Conservation (phyloP, 2,329 filamentous ascomycete species). For the Nigrospora oryzae region DNA sequence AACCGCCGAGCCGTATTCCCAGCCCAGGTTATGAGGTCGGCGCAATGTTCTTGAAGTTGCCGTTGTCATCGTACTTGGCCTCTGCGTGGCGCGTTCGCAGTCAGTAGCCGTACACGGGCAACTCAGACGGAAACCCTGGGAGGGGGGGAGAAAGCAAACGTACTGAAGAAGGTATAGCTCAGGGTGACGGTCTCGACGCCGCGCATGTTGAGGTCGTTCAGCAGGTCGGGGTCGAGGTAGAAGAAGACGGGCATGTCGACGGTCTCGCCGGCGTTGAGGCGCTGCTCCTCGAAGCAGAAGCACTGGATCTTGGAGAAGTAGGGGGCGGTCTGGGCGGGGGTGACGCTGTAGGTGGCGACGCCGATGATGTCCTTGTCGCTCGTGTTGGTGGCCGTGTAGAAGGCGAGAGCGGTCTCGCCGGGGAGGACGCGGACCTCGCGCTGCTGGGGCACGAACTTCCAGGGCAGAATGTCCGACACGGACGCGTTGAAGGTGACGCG, state of each 20-base stretch:
- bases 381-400: slow-evolving; percentile 94
- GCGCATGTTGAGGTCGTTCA: slow-evolving; percentile 87
- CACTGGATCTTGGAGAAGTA: slow-evolving; percentile 99
- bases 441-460: slow-evolving; percentile 97
- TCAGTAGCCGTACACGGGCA: not conserved
- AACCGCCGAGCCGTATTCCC: too few species aligned
- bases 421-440: slow-evolving; percentile 91
- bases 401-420: slow-evolving; percentile 92
- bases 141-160: slow-evolving; percentile 26
- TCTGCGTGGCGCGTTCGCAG: slow-evolving; percentile 36
- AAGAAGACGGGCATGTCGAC: slow-evolving; percentile 99
- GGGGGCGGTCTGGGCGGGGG: slow-evolving; percentile 86
- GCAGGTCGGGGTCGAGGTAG: slow-evolving; percentile 93
- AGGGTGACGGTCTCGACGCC: slow-evolving; percentile 91
- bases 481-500: slow-evolving; percentile 94
- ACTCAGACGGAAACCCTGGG: not conserved
- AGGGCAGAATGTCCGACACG: slow-evolving; percentile 89
- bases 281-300: slow-evolving; percentile 96
- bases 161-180: slow-evolving; percentile 98
- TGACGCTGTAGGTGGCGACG: slow-evolving; percentile 95
- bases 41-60: slow-evolving; percentile 42
- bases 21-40: not conserved
- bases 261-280: slow-evolving; percentile 87
- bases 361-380: slow-evolving; percentile 91
- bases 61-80: slow-evolving; percentile 77